Conservation (phyloP, 2,329 filamentous ascomycete genomes). For the Fusarium pseudograminearum region DNA sequence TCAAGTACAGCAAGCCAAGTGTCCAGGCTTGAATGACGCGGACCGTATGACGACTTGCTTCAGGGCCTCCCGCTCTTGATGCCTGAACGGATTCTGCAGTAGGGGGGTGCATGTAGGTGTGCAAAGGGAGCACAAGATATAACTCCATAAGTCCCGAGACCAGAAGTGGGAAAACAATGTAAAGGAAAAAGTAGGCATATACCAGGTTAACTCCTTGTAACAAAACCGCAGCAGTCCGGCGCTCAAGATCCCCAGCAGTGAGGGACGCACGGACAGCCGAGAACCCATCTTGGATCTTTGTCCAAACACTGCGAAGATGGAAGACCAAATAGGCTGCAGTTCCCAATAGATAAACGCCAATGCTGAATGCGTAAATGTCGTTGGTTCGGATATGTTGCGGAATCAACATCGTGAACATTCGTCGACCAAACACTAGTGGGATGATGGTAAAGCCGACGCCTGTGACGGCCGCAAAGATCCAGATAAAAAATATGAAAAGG, state of each 20-base stretch:
- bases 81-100: slow-evolving; percentile 49
- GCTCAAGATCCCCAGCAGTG: slow-evolving; percentile 37
- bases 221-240: slow-evolving; percentile 46
- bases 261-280: slow-evolving; percentile 41
- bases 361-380: slow-evolving; percentile 95
- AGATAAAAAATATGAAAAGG: slow-evolving; percentile 88
- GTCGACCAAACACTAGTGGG: slow-evolving; percentile 86
- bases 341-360: slow-evolving; percentile 86
- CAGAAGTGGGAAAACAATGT: slow-evolving; percentile 83
- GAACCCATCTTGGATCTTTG: slow-evolving; percentile 51
- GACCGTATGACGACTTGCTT: slow-evolving; percentile 71
- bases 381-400: slow-evolving; percentile 82
- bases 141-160: slow-evolving; percentile 86
- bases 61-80: slow-evolving; percentile 40
- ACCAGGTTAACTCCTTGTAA: slow-evolving; percentile 61
- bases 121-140: slow-evolving; percentile 87
- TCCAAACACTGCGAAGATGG: slow-evolving; percentile 59
- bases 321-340: slow-evolving; percentile 71
- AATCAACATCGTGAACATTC: slow-evolving; percentile 78
- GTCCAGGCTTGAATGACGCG: slow-evolving; percentile 96
- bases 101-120: slow-evolving; percentile 75
- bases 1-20: slow-evolving; percentile 88
- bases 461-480: slow-evolving; percentile 90
- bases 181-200: slow-evolving; percentile 81
- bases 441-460: slow-evolving; percentile 88